A percentile compares a stretch with the other conserved stretches of the same genome.
Evolutionary conservation across 495 filamentous ascomycete species (phyloP).

Genomic region (Penicillium bialowiezense): DNA sequence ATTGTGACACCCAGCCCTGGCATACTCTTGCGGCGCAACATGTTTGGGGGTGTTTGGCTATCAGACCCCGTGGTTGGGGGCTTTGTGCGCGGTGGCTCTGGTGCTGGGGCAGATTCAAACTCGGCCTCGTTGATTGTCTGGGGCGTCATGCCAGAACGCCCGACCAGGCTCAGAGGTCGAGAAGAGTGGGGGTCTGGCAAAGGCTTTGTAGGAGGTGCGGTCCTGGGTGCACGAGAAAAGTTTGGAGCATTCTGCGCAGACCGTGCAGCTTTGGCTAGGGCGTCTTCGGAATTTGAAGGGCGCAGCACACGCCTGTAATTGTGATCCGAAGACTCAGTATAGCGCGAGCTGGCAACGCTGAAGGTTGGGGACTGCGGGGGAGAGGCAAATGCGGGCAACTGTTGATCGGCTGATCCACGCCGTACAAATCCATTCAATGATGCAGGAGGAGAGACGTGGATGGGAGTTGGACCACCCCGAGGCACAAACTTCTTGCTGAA

Average conservation of each 20-base stretch:
- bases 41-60: slow-evolving; percentile 8
- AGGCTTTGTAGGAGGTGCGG: slow-evolving; percentile 1
- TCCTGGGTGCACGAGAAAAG: slow-evolving; percentile 25
- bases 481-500: slow-evolving; percentile 46
- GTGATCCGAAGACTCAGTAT: slow-evolving; percentile 22
- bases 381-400: slow-evolving; percentile 29
- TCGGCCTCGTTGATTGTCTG: slow-evolving; percentile 8
- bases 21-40: slow-evolving; percentile 52
- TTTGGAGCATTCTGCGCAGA: slow-evolving; percentile 12
- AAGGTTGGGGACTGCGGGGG: slow-evolving; percentile 40
- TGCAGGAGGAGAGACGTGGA: slow-evolving; percentile 16
- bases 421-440: slow-evolving; percentile 15
- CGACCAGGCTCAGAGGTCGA: slow-evolving; percentile 19
- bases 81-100: slow-evolving; percentile 12
- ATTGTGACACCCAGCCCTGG: slow-evolving; percentile 54
- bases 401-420: slow-evolving; percentile 16
- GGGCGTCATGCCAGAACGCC: slow-evolving; percentile 14
- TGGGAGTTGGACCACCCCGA: slow-evolving; percentile 14
- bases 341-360: slow-evolving; percentile 23
- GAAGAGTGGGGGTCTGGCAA: slow-evolving; percentile 16
- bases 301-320: slow-evolving; percentile 27
- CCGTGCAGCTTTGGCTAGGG: slow-evolving; percentile 21
- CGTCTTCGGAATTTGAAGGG: slow-evolving; percentile 36
- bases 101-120: background rate
- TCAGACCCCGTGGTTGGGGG: slow-evolving; percentile 2